phyloP scores from a whole-genome alignment of 768 basidiomycete genomes.

The Leccinellum rugosiceps region DNA sequence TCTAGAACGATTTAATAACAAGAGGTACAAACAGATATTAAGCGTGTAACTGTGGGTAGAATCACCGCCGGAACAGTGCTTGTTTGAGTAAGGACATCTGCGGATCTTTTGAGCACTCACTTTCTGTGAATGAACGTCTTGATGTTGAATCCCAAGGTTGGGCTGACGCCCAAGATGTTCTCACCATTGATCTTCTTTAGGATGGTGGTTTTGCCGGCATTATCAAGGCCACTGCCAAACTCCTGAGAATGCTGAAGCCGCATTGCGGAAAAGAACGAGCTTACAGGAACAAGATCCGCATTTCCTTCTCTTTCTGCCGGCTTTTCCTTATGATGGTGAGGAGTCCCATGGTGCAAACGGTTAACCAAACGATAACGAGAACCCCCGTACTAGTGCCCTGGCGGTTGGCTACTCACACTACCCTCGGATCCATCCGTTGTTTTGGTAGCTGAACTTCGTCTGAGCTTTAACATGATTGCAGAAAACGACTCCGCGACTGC shows the following conservation, averaged over 20 bases:
- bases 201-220: slow-evolving; percentile 98
- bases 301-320: slow-evolving; percentile 91
- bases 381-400: neutral
- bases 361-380: neutral
- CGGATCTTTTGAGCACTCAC: slow-evolving; percentile 44
- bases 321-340: slow-evolving; percentile 98
- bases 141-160: slow-evolving; percentile 98
- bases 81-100: slow-evolving; percentile 15
- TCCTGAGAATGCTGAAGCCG: slow-evolving; percentile 14
- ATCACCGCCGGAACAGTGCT: slow-evolving; percentile 24
- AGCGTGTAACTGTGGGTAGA: slow-evolving; percentile 38
- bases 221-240: slow-evolving; percentile 81
- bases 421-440: neutral
- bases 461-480: neutral
- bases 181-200: slow-evolving; percentile 93
- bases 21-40: slow-evolving; percentile 38
- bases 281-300: slow-evolving; percentile 92
- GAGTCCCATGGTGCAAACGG: slow-evolving; percentile 65
- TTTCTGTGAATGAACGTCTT: slow-evolving; percentile 91
- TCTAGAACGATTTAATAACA: neutral
- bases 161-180: slow-evolving; percentile 83
- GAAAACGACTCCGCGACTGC: neutral
- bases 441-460: neutral
- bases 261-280: slow-evolving; percentile 21
- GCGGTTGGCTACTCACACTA: neutral